Evolutionary conservation across 2,329 filamentous ascomycete species (phyloP).

Genomic region (Penicillium sp.): DNA sequence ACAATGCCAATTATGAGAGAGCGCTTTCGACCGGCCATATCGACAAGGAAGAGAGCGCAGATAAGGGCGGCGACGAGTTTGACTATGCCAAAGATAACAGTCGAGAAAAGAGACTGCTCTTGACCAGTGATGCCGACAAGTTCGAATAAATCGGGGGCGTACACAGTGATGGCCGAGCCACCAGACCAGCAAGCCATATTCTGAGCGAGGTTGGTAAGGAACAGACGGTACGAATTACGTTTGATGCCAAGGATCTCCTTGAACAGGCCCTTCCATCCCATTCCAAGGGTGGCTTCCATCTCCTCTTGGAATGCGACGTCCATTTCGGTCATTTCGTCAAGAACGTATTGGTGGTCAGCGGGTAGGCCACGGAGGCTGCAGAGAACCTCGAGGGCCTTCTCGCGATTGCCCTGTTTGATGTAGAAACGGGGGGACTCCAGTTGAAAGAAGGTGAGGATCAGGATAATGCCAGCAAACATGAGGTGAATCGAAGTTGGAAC

Average conservation of each 20-base stretch:
- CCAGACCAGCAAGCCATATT: constrained; percentile 73
- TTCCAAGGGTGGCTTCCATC: constrained; percentile 67
- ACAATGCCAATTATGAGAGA: constrained; percentile 62
- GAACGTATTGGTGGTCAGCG: constrained; percentile 49
- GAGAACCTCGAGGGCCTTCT: constrained; percentile 34
- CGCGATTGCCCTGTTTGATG: constrained; percentile 63
- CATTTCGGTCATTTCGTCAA: constrained; percentile 65
- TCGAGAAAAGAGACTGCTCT: constrained; percentile 70
- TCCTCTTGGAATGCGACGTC: constrained; percentile 68
- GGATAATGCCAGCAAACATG: constrained; percentile 72
- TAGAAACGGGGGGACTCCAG: constrained; percentile 70
- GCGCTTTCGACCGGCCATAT: constrained; percentile 72
- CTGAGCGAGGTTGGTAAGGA: constrained; percentile 68
- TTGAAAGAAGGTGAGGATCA: constrained; percentile 67
- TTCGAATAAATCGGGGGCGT: constrained; percentile 71
- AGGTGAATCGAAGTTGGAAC: constrained; percentile 70
- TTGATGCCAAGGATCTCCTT: constrained; percentile 69
- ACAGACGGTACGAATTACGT: constrained; percentile 70
- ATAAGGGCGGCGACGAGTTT: constrained; percentile 68
- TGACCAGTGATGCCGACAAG: constrained; percentile 70
- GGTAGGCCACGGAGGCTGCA: constrained; percentile 11
- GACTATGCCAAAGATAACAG: constrained; percentile 72
- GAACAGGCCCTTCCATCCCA: constrained; percentile 63
- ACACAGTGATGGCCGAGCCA: constrained; percentile 71
- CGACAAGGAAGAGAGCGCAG: constrained; percentile 75